These are phyloP conservation scores for Oryza officinalis DNA, from an alignment of 176 grass and related monocot species.

Conservation along the genomic window DNA sequence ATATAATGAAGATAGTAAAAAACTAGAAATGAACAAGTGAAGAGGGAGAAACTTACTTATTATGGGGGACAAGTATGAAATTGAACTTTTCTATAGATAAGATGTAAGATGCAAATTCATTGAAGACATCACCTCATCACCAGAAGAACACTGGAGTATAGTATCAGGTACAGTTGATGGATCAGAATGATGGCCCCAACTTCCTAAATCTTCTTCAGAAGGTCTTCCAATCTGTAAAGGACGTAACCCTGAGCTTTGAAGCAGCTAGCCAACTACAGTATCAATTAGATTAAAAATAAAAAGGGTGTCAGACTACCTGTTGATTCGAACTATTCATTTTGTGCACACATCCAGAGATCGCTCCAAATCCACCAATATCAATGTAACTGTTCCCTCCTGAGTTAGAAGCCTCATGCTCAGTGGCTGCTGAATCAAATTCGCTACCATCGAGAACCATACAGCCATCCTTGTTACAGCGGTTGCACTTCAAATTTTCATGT, in stretches of 20 bases:
- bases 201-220: slow-evolving; percentile 89
- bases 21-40: slow-evolving; percentile 1
- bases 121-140: slow-evolving; percentile 67
- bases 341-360: slow-evolving; percentile 79
- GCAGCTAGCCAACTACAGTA: slow-evolving; percentile 10
- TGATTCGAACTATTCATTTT: slow-evolving; percentile 69
- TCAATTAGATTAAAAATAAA: slow-evolving; percentile 17
- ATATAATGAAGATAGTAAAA: slow-evolving; percentile 13
- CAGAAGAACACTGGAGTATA: slow-evolving; percentile 79
- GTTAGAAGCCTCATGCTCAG: slow-evolving; percentile 30
- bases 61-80: slow-evolving; percentile 10
- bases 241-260: slow-evolving; percentile 20
- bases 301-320: slow-evolving; percentile 50
- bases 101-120: slow-evolving; percentile 18
- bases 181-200: slow-evolving; percentile 89
- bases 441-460: slow-evolving; percentile 22
- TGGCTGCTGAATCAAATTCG: slow-evolving; percentile 29
- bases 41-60: slow-evolving; percentile 2
- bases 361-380: slow-evolving; percentile 89
- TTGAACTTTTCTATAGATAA: slow-evolving; percentile 2
- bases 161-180: slow-evolving; percentile 82
- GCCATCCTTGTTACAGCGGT: slow-evolving; percentile 54
- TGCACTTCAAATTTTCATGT: slow-evolving; percentile 97
- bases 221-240: slow-evolving; percentile 78
- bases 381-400: slow-evolving; percentile 20